Conservation (phyloP, 306 rosid species). For the Rosa lucieae region DNA sequence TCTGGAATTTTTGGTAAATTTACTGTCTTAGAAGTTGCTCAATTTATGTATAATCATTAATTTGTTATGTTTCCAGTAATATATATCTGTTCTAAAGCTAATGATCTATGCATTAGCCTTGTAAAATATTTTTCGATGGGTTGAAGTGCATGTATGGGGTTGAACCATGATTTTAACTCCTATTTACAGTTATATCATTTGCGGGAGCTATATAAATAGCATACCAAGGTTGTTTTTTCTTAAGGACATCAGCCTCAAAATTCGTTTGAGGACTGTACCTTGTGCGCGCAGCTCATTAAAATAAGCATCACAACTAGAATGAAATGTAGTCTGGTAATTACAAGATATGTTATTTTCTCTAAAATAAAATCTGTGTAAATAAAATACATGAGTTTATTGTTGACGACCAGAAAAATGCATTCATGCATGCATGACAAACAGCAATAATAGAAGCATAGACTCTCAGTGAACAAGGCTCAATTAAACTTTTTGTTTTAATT, state of each 20-base stretch:
- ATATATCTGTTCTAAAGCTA: neutral
- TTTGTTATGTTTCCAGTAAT: neutral
- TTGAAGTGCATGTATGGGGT: neutral
- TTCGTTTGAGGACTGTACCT: neutral
- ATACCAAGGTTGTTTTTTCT: too few species aligned
- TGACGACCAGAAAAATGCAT: neutral
- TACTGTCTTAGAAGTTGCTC: slow-evolving; percentile 8
- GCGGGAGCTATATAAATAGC: too few species aligned
- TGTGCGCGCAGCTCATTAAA: neutral
- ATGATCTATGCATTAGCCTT: neutral
- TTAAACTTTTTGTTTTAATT: neutral
- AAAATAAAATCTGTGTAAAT: neutral
- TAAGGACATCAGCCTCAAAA: neutral
- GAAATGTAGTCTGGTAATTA: neutral
- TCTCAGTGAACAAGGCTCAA: neutral
- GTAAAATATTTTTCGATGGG: neutral
- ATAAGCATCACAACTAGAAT: neutral
- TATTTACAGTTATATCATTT: too few species aligned
- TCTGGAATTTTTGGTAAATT: slow-evolving; percentile 74
- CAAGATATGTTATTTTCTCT: neutral
- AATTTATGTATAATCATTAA: neutral
- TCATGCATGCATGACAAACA: neutral
- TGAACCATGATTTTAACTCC: neutral
- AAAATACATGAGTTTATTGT: neutral
- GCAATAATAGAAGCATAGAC: neutral